phyloP scores from a whole-genome alignment of 2,329 filamentous ascomycete species.

The Talaromyces sp. region DNA sequence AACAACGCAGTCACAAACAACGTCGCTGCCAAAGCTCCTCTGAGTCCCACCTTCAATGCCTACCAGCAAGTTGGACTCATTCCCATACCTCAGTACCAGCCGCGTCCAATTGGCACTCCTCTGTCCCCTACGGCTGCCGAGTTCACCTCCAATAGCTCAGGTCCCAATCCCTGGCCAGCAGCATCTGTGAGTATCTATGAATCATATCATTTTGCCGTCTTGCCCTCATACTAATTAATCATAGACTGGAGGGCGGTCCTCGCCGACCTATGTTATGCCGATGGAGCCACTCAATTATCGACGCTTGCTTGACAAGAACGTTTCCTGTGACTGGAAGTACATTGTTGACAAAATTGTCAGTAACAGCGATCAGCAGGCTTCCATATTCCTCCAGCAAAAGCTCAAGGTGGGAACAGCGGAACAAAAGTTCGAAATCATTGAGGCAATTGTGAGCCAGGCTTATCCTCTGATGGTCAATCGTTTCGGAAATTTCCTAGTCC shows the following conservation, averaged over 20 bases:
- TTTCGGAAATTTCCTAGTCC: slow-evolving; percentile 97
- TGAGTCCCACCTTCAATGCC: slow-evolving; percentile 31
- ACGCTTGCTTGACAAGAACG: slow-evolving; percentile 88
- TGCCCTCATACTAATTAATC: slow-evolving; percentile 24
- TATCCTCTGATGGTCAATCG: slow-evolving; percentile 97
- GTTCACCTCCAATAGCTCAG: slow-evolving; percentile 57
- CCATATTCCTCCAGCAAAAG: slow-evolving; percentile 98
- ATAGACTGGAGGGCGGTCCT: slow-evolving; percentile 48
- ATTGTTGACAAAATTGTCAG: slow-evolving; percentile 99
- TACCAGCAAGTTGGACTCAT: slow-evolving; percentile 40
- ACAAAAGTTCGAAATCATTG: slow-evolving; percentile 96
- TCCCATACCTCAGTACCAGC: slow-evolving; percentile 47
- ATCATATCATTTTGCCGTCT: not conserved
- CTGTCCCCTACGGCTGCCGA: slow-evolving; percentile 73
- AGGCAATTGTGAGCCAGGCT: slow-evolving; percentile 90
- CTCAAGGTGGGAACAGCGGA: slow-evolving; percentile 93
- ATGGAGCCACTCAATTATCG: slow-evolving; percentile 96
- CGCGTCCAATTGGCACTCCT: slow-evolving; percentile 61
- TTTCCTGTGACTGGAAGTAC: slow-evolving; percentile 98
- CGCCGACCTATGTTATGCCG: slow-evolving; percentile 77
- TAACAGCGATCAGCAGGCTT: slow-evolving; percentile 98
- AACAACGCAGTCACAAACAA: slow-evolving; percentile 28
- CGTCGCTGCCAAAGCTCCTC: slow-evolving; percentile 28
- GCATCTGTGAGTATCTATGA: slow-evolving; percentile 54
- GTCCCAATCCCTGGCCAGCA: slow-evolving; percentile 34